Percentiles rank a stretch among this genome's conserved stretches.
Conservation (phyloP, 1,284 basidiomycete species). For the Cerioporus squamosus region DNA sequence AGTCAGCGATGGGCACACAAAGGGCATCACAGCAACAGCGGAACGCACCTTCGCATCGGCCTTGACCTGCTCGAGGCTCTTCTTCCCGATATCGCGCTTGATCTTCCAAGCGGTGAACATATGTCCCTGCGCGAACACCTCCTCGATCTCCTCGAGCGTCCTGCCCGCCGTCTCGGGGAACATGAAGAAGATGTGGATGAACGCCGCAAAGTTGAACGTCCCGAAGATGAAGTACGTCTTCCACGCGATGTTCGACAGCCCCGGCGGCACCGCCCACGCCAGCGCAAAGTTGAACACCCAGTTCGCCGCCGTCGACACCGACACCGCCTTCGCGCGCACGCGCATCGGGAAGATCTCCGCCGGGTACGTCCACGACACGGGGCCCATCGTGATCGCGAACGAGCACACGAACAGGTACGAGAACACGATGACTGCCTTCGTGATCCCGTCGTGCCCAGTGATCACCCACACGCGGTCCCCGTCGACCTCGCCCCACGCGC, state of each 20-base stretch:
- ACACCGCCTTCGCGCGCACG: conserved; percentile 75
- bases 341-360: conserved; percentile 66
- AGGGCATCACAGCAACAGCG: neutral
- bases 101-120: conserved; percentile 75
- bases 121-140: conserved; percentile 72
- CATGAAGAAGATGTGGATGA: conserved; percentile 73
- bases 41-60: conserved; percentile 14
- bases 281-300: conserved; percentile 77
- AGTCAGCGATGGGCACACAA: neutral
- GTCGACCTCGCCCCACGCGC: conserved; percentile 58
- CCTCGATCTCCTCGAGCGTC: conserved; percentile 77
- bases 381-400: conserved; percentile 79
- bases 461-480: conserved; percentile 64
- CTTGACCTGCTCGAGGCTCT: conserved; percentile 54
- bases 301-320: conserved; percentile 62
- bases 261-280: conserved; percentile 55
- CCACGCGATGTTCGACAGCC: conserved; percentile 44
- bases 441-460: conserved; percentile 53
- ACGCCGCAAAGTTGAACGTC: conserved; percentile 74
- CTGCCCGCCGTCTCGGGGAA: conserved; percentile 77
- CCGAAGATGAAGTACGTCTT: conserved; percentile 75
- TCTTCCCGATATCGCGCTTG: conserved; percentile 62
- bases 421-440: conserved; percentile 75
- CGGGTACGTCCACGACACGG: conserved; percentile 47
- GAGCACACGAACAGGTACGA: conserved; percentile 78